phyloP scores from a whole-genome alignment of 371 early-diverging fungal species.

The Mucor plumbeus region DNA sequence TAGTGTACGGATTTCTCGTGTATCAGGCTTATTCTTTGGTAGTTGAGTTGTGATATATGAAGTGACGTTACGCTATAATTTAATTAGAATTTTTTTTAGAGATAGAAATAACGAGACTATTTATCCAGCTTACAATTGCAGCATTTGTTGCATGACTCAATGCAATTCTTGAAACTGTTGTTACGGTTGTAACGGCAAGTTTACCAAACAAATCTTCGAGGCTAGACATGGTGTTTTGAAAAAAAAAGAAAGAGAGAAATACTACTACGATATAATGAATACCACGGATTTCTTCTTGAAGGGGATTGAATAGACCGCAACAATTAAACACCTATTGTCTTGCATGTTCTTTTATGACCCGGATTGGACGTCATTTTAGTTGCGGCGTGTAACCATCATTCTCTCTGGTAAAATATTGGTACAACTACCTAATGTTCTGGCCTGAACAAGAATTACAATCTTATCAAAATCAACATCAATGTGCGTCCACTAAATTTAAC shows the following conservation, averaged over 20 bases:
- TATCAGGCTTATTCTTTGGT: slow-evolving; percentile 41
- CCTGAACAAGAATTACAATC: background rate
- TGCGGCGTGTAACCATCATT: background rate
- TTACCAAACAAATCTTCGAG: slow-evolving; percentile 72
- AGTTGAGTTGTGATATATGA: slow-evolving; percentile 54
- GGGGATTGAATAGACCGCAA: background rate
- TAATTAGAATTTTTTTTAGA: background rate
- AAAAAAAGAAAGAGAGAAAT: slow-evolving; percentile 5
- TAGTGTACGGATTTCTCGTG: slow-evolving; percentile 34
- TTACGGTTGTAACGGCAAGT: slow-evolving; percentile 71
- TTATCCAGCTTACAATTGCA: slow-evolving; percentile 56
- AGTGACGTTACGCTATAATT: slow-evolving; percentile 56
- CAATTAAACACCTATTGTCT: background rate
- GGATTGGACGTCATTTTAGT: slow-evolving; percentile 1
- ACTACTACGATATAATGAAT: background rate
- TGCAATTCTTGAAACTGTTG: slow-evolving; percentile 77
- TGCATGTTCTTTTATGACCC: background rate
- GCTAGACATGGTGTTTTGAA: slow-evolving; percentile 27
- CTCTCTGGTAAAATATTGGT: background rate
- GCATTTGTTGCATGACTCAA: slow-evolving; percentile 71
- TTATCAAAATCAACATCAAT: background rate
- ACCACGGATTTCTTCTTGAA: background rate
- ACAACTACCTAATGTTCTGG: background rate
- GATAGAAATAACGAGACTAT: background rate
- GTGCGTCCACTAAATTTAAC: background rate